Evolutionary conservation across 441 rosid genomes (phyloP), one percentile per base, ranked within the genome.

Genomic region (Populus trichocarpa): DNA sequence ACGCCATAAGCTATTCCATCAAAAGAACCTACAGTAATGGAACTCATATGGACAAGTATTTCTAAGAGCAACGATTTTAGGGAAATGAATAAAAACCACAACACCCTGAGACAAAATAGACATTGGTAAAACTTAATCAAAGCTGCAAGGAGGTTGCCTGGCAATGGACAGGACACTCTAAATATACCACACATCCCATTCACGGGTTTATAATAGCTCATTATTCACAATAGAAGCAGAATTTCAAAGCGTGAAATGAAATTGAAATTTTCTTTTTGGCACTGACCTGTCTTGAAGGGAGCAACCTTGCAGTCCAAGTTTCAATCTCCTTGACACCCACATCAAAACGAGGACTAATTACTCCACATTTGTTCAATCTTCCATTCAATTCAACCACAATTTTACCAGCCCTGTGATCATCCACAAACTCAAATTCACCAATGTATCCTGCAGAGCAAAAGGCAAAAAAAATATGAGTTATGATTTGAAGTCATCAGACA

Each of bases 301-400:
- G 88, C 80, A 86, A 66, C 84, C 89, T 85, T 6, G 91, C 91
- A 25, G 89, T 88, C 91, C 91, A 88, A 12, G 88, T 88, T 77
- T 88, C 89, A 1, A 88, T 85, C 83, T 88, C 91, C 78, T 88
- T 86, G 25, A 86, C 91, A 18, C 91, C 87, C 0, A 86, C 78
- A 77, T 88, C 91, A 69, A 86, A 88, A 65, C 88, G 89, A 33
- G 89, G 91, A 71, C 91, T 88, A 77, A 88, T 88, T 32, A 87
- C 90, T 2, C 90, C 90, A 25, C 90, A 87, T 65, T 87, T 87
- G 85, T 86, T 87, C 42, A 87, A 79, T 78, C 90, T 84, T 33
- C 89, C 90, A 1, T 87, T 87, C 72, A 87, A 75, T 68, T 87
- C 88, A 26, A 86, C 90, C 79, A 88, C 89, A 59, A 88, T 86